Conservation (phyloP, 2,329 filamentous ascomycete genomes). For the Microdochium trichocladiopsis region DNA sequence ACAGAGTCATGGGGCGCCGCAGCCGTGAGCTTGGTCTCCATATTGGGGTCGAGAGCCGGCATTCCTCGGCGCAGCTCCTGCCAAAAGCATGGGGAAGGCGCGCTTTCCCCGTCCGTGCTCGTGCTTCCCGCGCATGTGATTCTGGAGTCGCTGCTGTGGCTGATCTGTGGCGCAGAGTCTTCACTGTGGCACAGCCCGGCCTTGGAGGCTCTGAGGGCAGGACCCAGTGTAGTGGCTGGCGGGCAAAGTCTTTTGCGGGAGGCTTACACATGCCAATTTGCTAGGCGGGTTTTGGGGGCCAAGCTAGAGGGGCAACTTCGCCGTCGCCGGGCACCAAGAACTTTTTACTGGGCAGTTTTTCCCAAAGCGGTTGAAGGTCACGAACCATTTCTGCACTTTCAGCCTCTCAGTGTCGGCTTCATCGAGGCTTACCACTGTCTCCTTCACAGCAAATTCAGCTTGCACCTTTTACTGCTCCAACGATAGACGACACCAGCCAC, state of each 20-base stretch:
- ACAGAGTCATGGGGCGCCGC: neutral
- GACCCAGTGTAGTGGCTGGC: too few relatives aligned
- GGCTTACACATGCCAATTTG: too few relatives aligned
- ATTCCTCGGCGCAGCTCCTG: neutral
- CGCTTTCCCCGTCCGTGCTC: neutral
- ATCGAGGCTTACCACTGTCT: too few relatives aligned
- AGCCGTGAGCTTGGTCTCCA: neutral
- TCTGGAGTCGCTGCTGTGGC: neutral
- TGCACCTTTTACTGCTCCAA: neutral
- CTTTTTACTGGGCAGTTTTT: too few relatives aligned
- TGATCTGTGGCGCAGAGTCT: neutral
- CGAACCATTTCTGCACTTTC: too few relatives aligned
- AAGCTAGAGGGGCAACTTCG: too few relatives aligned
- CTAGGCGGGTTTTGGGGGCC: too few relatives aligned
- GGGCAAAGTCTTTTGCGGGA: too few relatives aligned
- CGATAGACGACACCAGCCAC: neutral
- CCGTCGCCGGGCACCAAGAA: too few relatives aligned
- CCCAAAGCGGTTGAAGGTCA: too few relatives aligned
- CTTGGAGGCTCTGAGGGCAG: too few relatives aligned
- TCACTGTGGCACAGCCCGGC: neutral
- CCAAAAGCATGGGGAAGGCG: constrained; percentile 1
- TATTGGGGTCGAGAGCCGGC: neutral
- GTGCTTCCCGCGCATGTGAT: neutral
- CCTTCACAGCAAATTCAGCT: neutral
- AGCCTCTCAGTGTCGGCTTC: too few relatives aligned